Evolutionary conservation across 257 asterid genomes (phyloP), one percentile per base, ranked within the genome.

Genomic region (Nicotiana knightiana): DNA sequence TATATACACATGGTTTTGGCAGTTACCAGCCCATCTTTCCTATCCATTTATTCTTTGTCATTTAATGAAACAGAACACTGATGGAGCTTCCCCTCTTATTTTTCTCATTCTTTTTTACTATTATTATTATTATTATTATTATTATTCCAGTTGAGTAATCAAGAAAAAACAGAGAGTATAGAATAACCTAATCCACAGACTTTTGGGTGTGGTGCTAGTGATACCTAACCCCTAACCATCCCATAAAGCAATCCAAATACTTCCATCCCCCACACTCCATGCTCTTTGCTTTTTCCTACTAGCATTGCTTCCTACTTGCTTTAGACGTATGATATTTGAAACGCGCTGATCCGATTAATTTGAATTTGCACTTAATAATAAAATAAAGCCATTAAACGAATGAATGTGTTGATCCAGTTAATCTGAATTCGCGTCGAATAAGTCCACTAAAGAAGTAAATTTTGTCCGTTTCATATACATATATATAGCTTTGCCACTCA

Each of bases 111-210:
- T 35, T 35, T 35, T 4, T 35, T 35, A 33, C 4, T 33, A 33
- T 33, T 33, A 4, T 33, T 33, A 33, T 33, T 33, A 33, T 33
- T 33, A 4, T 33, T 33, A 35, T 35, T 35, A 35, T 35, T 35
- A 35, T 35, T 35, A 37, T 37, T 37, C 43, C 8, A 37, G 43
- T 37, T 37, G 43, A 37, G 77, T 81, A 83, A 77, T 86, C 77
- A 77, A 80, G 46, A 80, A 13, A 75, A 37, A 71, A 43, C 81
- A 54, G 62, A 75, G 33, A 75, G 16, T 9, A 43, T 43, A 55
- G 81, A 71, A 76, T 82, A 94, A 88, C 93, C 97, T 88, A 92
- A 90, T 90, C 91, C 92, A 90, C 83, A 81, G 48, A 89, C 88
- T 88, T 85, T 79, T 81, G 63, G 87, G 62, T 91, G 91, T 90